Base-by-base conservation (phyloP, 1,284 basidiomycete genomes). In the Fomes fomentarius region DNA sequence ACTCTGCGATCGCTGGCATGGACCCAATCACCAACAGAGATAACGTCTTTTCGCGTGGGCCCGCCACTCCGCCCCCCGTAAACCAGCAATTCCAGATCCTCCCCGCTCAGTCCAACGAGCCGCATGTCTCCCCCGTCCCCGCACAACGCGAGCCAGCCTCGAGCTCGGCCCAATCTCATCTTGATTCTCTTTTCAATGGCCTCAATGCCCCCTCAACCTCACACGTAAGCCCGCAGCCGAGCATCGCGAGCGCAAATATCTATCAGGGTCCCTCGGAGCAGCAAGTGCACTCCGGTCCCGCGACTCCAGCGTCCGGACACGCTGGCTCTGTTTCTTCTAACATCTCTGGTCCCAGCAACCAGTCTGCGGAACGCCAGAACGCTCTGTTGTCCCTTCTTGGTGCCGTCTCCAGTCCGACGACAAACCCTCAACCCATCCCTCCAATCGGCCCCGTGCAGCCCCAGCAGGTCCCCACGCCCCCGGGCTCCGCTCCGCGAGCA, bases 321-420 rank as follows among this genome's bases (percentile, higher is more conserved):
- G 81, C 84, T 56, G 82, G 81, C 44, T 77, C 79, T 17, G 66
- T 75, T 14, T 69, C 72, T 58, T 72, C 76, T 14, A 69, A 72
- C 56, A 67, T 72, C 31, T 74, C 77, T 56, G 72, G 74, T 34
- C 72, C 75, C 26, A 71, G 71, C 43, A 71, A 76, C 55, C 71
- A 80, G 47, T 73, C 81, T 50, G 71, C 77, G 2, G 87, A 89
- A 52, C 78, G 87, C 54, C 87, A 91, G 71, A 89, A 80, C 63
- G 86, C 88, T 1, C 75, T 92, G 37, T 74, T 92, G 49, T 85
- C 85, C 57, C 74, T 92, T 34, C 76, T 91, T 33, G 79, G 85
- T 43, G 63, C 71, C 35, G 74, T 72, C 33, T 64, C 69, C 45
- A 61, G 65, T 54, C 76, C 77, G 46, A 71, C 76, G 30, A 71